Percentiles rank a stretch among this genome's conserved stretches.
Evolutionary conservation across 257 asterid species (phyloP).

Genomic region (Thymus mandschuricus): DNA sequence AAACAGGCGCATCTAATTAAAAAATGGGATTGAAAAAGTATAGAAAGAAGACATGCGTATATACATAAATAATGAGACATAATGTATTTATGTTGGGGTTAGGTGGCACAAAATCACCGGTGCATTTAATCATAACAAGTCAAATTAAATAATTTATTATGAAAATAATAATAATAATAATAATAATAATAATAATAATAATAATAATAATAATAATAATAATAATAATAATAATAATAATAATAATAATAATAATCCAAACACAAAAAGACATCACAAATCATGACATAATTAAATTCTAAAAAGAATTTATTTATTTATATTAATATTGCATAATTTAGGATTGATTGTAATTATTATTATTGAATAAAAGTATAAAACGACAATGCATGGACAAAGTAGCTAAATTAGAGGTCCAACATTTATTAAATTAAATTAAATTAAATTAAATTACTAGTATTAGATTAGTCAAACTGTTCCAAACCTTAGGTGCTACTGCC

Average conservation of each 20-base stretch:
- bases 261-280: too few relatives aligned
- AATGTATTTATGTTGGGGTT: conserved; percentile 13
- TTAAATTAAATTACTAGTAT: too few relatives aligned
- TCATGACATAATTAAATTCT: too few relatives aligned
- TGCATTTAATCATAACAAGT: conserved; percentile 12
- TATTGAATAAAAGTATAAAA: neutral
- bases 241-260: too few relatives aligned
- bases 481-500: conserved; percentile 17
- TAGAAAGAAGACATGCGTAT: neutral
- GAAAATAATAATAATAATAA: too few relatives aligned
- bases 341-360: too few relatives aligned
- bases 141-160: neutral
- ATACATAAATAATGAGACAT: neutral
- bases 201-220: too few relatives aligned
- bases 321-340: too few relatives aligned
- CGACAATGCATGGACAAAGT: conserved; percentile 30
- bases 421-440: conserved; percentile 7
- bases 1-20: too few relatives aligned
- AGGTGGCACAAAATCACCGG: conserved; percentile 26
- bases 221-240: too few relatives aligned
- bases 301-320: too few relatives aligned
- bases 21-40: neutral
- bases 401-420: conserved; percentile 27
- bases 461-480: conserved; percentile 25
- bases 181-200: too few relatives aligned